Conservation (phyloP, 75 land plant species). For the Gnetum montanum region DNA sequence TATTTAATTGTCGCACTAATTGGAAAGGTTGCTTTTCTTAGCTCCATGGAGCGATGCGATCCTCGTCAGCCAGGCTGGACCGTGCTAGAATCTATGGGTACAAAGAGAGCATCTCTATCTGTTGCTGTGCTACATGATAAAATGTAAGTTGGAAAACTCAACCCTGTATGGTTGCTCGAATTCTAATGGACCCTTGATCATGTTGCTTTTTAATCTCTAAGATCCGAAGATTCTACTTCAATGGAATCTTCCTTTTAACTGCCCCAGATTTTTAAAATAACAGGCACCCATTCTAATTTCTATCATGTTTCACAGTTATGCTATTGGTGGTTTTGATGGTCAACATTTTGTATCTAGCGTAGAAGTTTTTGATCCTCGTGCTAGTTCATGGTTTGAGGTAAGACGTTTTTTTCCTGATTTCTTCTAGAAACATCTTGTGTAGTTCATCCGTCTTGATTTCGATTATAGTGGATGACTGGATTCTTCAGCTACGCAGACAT, state of each 20-base stretch:
- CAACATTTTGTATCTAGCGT: constrained; percentile 40
- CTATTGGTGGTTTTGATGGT: constrained; percentile 87
- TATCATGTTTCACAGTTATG: constrained; percentile 40
- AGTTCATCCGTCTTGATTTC: no score
- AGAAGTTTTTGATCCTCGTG: constrained; percentile 73
- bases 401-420: not conserved
- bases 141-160: constrained; percentile 70
- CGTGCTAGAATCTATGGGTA: constrained; percentile 45
- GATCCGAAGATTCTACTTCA: not conserved
- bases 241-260: not conserved
- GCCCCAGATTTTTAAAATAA: not conserved
- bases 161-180: no score
- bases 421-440: no score
- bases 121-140: constrained; percentile 66
- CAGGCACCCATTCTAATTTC: not conserved
- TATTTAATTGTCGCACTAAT: not conserved
- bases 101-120: constrained; percentile 60
- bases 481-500: no score
- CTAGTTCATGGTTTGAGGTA: constrained; percentile 47
- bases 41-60: constrained; percentile 80
- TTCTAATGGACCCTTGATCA: no score
- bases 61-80: constrained; percentile 76
- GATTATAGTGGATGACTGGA: no score
- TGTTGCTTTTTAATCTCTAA: not conserved
- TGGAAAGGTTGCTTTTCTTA: constrained; percentile 15